Evolutionary conservation across 208 protist species (phyloP).

Genomic region (Wallacemonas sp.): DNA sequence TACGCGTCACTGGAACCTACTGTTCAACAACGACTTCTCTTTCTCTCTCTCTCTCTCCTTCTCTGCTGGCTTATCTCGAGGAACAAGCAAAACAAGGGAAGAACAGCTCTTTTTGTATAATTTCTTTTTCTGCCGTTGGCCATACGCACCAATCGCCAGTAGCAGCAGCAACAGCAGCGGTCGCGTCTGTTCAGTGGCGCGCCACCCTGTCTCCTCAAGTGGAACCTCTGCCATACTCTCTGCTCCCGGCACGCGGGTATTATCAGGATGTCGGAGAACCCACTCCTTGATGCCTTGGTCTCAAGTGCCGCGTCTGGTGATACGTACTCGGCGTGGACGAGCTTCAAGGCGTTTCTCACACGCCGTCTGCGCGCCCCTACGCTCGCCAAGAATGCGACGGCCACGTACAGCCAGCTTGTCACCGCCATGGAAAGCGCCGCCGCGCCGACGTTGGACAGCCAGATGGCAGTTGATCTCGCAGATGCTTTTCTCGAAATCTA

Average conservation of each 20-base stretch:
- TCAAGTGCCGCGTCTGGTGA: slow-evolving; percentile 28
- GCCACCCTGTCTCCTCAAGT: too few species aligned
- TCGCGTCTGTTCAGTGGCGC: too few species aligned
- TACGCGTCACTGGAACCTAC: too few species aligned
- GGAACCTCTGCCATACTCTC: too few species aligned
- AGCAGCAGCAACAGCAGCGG: too few species aligned
- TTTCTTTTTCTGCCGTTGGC: too few species aligned
- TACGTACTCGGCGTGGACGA: slow-evolving; percentile 29
- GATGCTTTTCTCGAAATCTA: slow-evolving; percentile 7
- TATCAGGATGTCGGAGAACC: slow-evolving; percentile 16
- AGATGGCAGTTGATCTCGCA: slow-evolving; percentile 9
- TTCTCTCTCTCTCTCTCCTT: slow-evolving; percentile 5
- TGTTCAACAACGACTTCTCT: background rate
- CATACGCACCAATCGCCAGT: too few species aligned
- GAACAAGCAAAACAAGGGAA: too few species aligned
- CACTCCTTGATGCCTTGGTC: slow-evolving; percentile 13
- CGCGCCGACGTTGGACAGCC: background rate
- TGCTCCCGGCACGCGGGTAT: too few species aligned
- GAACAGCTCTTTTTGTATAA: too few species aligned
- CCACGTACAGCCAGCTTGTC: slow-evolving; percentile 7
- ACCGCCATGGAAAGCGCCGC: slow-evolving; percentile 2
- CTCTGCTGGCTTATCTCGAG: too few species aligned
- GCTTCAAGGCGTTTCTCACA: slow-evolving; percentile 28
- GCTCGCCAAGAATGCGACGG: background rate
- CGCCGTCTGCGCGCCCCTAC: slow-evolving; percentile 6